These are phyloP conservation scores for Penicillium olsonii DNA, from an alignment of 2,329 filamentous ascomycete species.

Conservation along the genomic window DNA sequence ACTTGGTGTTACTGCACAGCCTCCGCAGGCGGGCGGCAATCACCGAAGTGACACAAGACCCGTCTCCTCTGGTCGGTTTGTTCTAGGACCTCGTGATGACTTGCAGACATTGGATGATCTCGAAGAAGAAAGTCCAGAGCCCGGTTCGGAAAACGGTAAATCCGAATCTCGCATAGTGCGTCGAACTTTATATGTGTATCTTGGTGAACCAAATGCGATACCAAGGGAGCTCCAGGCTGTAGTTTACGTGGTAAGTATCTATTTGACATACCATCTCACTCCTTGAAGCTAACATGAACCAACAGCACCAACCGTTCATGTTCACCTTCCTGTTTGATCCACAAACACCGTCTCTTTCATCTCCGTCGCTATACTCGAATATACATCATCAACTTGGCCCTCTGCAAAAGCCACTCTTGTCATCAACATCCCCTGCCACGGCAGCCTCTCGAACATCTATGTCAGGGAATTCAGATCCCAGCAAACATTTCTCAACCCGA, in stretches of 20 bases:
- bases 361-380: conserved; percentile 48
- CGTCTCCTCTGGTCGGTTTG: conserved; percentile 13
- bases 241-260: conserved; percentile 43
- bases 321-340: conserved; percentile 53
- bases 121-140: conserved; percentile 26
- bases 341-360: conserved; percentile 42
- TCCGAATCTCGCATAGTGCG: conserved; percentile 35
- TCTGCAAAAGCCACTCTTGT: conserved; percentile 48
- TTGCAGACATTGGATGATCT: conserved; percentile 35
- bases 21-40: not conserved
- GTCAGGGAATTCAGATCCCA: conserved; percentile 36
- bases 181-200: conserved; percentile 38
- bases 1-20: not conserved
- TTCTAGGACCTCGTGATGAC: conserved; percentile 38
- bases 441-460: conserved; percentile 41
- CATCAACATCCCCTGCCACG: conserved; percentile 48
- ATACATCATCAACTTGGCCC: conserved; percentile 53
- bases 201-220: conserved; percentile 19
- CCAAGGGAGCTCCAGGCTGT: conserved; percentile 39
- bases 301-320: conserved; percentile 51
- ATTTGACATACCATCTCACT: not conserved
- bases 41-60: conserved; percentile 3
- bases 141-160: conserved; percentile 19
- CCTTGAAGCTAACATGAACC: conserved; percentile 8
- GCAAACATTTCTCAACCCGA: conserved; percentile 29